These are phyloP conservation scores for Tubosaeta sp. DNA, from an alignment of 768 basidiomycete genomes.

Conservation along the genomic window DNA sequence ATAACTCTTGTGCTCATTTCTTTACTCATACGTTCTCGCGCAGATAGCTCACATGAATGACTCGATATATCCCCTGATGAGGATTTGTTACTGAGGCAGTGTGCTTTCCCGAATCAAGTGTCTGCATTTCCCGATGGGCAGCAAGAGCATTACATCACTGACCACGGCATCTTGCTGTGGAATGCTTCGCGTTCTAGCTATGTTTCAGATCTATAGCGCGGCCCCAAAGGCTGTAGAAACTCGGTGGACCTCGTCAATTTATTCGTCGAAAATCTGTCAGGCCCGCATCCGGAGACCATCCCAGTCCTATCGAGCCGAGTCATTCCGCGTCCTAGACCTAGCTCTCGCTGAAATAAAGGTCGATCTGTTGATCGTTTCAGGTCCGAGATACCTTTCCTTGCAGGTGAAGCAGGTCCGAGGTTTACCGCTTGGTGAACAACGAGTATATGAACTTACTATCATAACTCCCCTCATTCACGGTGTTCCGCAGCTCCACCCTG, in stretches of 20 bases:
- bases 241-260: neutral
- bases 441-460: conserved; percentile 13
- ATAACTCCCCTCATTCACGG: conserved; percentile 4
- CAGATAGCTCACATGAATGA: neutral
- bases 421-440: conserved; percentile 2
- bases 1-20: neutral
- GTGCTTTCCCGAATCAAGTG: neutral
- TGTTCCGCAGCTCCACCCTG: conserved; percentile 20
- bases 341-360: neutral
- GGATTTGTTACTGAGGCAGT: conserved; percentile 6
- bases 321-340: neutral
- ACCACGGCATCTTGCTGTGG: neutral
- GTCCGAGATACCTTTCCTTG: neutral
- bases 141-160: neutral
- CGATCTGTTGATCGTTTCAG: neutral
- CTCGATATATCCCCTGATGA: neutral
- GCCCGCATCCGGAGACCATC: neutral
- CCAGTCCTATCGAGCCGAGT: neutral
- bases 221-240: neutral
- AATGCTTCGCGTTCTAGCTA: neutral
- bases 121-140: neutral
- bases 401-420: neutral
- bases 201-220: neutral
- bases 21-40: neutral
- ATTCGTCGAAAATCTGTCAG: neutral